These are phyloP conservation scores for Garcia nutans DNA, from an alignment of 345 rosid genomes.

Conservation along the genomic window DNA sequence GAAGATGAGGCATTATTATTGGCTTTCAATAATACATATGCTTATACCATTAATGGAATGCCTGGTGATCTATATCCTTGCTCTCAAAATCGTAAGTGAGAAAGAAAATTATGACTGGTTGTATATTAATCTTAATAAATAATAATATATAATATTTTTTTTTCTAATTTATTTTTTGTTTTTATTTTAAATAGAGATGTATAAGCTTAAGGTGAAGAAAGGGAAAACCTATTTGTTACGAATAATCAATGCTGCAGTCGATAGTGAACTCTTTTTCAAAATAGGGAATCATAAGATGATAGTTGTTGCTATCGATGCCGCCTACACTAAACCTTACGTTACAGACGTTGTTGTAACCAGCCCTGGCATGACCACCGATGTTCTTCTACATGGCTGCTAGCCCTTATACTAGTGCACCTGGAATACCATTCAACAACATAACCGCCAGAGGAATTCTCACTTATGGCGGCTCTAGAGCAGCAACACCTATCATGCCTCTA, in stretches of 20 bases:
- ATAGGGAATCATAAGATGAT: slow-evolving; percentile 76
- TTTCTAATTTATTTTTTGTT: neutral
- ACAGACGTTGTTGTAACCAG: slow-evolving; percentile 61
- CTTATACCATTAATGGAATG: slow-evolving; percentile 79
- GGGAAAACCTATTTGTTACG: slow-evolving; percentile 80
- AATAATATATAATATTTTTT: neutral
- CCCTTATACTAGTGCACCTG: slow-evolving; percentile 49
- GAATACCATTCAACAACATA: slow-evolving; percentile 37
- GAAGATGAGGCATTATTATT: slow-evolving; percentile 49
- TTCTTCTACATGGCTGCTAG: slow-evolving; percentile 76
- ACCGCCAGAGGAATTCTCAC: slow-evolving; percentile 66
- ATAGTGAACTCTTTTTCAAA: slow-evolving; percentile 71
- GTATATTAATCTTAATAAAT: too few relatives aligned
- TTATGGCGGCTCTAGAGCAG: slow-evolving; percentile 31
- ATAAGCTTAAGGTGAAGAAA: slow-evolving; percentile 49
- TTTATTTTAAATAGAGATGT: slow-evolving; percentile 37
- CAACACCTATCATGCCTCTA: slow-evolving; percentile 55
- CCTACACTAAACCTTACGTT: slow-evolving; percentile 58
- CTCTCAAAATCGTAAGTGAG: slow-evolving; percentile 33
- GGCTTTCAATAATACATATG: slow-evolving; percentile 65
- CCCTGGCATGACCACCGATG: slow-evolving; percentile 79
- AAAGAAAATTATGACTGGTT: too few relatives aligned
- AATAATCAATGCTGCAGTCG: slow-evolving; percentile 88
- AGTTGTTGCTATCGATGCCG: slow-evolving; percentile 74
- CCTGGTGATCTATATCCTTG: slow-evolving; percentile 92